Evolutionary conservation across 306 rosid genomes (phyloP).

Genomic region (Purshia tridentata): DNA sequence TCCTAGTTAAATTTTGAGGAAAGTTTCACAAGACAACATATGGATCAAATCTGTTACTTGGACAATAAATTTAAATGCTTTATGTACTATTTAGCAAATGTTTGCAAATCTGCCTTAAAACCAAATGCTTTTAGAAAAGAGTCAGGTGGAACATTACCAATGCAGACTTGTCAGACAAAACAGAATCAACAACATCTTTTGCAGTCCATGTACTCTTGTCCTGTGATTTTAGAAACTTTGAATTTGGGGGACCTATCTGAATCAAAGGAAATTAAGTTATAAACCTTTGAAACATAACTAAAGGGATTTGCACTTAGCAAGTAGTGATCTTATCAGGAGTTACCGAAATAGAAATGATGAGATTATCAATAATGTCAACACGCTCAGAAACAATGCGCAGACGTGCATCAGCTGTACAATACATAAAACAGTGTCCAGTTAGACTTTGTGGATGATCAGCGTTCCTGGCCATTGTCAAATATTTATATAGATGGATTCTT

Average conservation of each 20-base stretch:
- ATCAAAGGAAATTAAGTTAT: conserved; percentile 40
- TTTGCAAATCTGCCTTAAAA: neutral
- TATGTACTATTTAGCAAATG: neutral
- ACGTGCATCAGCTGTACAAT: conserved; percentile 84
- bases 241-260: conserved; percentile 96
- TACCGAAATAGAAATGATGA: conserved; percentile 88
- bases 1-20: neutral
- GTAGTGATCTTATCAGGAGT: conserved; percentile 33
- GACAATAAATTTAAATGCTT: neutral
- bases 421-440: conserved; percentile 17
- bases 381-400: conserved; percentile 93
- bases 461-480: conserved; percentile 17
- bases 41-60: neutral
- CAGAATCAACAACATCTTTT: conserved; percentile 92
- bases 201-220: conserved; percentile 91
- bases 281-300: conserved; percentile 25
- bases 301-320: conserved; percentile 10
- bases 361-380: conserved; percentile 79
- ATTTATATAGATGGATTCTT: neutral
- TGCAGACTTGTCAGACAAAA: conserved; percentile 87
- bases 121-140: neutral
- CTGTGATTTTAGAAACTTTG: conserved; percentile 55
- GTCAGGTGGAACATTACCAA: conserved; percentile 49
- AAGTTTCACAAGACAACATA: neutral
- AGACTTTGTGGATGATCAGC: conserved; percentile 14